Conservation (phyloP, 352 stramenopile genomes). For the Thraustochytrium sp. region DNA sequence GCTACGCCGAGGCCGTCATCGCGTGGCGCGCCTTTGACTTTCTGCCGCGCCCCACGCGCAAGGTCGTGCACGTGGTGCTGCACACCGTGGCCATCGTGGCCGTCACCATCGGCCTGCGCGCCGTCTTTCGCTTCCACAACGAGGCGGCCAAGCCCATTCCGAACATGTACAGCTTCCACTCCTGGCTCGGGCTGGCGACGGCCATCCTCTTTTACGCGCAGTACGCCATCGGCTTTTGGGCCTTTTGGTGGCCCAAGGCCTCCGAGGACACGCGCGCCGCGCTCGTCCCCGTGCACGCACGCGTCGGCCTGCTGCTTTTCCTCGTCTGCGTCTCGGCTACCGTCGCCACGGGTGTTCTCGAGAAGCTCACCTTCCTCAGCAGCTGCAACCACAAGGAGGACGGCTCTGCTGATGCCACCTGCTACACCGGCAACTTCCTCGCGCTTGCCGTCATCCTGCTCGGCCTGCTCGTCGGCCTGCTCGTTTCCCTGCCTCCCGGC, state of each 20-base stretch:
- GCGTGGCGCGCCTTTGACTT: not conserved
- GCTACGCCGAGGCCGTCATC: constrained; percentile 56
- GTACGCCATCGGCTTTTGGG: constrained; percentile 61
- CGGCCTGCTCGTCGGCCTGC: not conserved
- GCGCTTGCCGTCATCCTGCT: not conserved
- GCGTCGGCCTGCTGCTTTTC: constrained; percentile 61
- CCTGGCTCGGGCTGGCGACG: constrained; percentile 67
- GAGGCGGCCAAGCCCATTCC: constrained; percentile 63
- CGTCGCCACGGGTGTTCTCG: constrained; percentile 61
- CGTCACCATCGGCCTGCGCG: constrained; percentile 59
- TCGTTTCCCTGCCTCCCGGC: not conserved
- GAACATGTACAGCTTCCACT: constrained; percentile 76
- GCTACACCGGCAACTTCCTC: constrained; percentile 21
- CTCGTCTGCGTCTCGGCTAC: constrained; percentile 60
- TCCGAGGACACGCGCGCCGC: constrained; percentile 53
- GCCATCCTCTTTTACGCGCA: constrained; percentile 59
- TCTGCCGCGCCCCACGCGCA: constrained; percentile 45
- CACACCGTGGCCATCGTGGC: constrained; percentile 63
- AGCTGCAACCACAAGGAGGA: constrained; percentile 61
- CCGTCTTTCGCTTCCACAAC: constrained; percentile 76
- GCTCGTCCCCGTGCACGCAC: constrained; percentile 64
- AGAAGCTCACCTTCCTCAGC: constrained; percentile 73
- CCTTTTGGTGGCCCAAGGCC: constrained; percentile 69
- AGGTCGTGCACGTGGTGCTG: constrained; percentile 64
- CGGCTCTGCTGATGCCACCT: not conserved